Evolutionary conservation across 257 asterid genomes (phyloP).

Genomic region (Gentiana straminea): DNA sequence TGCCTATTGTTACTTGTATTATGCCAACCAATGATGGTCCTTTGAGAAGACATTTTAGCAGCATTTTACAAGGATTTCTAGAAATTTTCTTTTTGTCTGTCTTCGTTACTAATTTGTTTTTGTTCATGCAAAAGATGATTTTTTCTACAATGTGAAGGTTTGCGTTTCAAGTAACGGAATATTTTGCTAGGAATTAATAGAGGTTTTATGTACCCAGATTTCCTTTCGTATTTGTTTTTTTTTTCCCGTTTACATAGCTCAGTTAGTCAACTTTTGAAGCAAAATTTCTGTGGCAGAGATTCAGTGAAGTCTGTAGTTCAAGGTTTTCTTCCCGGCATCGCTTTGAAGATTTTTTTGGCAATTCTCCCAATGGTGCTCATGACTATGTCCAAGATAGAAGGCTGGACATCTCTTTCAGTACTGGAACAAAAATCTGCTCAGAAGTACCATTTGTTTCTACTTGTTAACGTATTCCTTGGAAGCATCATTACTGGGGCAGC

Average conservation of each 20-base stretch:
- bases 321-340: conserved; percentile 88
- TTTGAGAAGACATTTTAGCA: too few species aligned
- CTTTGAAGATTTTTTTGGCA: conserved; percentile 53
- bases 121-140: too few species aligned
- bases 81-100: too few species aligned
- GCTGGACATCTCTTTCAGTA: conserved; percentile 51
- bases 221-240: too few species aligned
- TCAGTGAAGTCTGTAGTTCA: conserved; percentile 48
- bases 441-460: conserved; percentile 64
- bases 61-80: too few species aligned
- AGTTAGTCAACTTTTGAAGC: conserved; percentile 7
- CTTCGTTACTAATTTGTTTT: too few species aligned
- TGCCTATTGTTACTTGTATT: too few species aligned
- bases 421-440: conserved; percentile 69
- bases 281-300: conserved; percentile 29
- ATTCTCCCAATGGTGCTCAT: conserved; percentile 54
- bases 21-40: too few species aligned
- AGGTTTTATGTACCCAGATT: too few species aligned
- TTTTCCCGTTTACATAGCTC: neutral
- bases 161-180: neutral
- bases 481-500: conserved; percentile 86
- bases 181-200: neutral
- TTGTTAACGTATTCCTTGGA: conserved; percentile 78
- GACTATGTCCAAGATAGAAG: conserved; percentile 68
- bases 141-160: too few species aligned